phyloP scores from a whole-genome alignment of 805 yeast species.

The Saturnispora mendoncae region DNA sequence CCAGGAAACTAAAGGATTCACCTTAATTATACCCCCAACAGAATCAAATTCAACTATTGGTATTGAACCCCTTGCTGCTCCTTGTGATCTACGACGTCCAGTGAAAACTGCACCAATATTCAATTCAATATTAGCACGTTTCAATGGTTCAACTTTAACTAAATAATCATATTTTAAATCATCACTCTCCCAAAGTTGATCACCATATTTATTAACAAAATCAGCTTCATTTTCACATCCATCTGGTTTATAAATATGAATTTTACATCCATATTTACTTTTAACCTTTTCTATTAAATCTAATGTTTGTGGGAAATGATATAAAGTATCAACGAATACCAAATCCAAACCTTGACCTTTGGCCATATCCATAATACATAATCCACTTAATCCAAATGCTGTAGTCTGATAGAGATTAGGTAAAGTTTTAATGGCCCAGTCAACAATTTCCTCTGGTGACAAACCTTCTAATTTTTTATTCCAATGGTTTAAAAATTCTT shows the following conservation, averaged over 20 bases:
- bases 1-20: constrained; percentile 86
- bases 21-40: constrained; percentile 63
- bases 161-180: constrained; percentile 75
- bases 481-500: constrained; percentile 50
- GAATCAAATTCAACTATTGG: constrained; percentile 72
- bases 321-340: constrained; percentile 81
- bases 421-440: constrained; percentile 78
- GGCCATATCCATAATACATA: constrained; percentile 79
- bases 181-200: constrained; percentile 71
- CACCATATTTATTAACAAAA: constrained; percentile 63
- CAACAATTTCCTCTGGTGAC: constrained; percentile 62
- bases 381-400: constrained; percentile 89
- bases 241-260: constrained; percentile 59
- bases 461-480: constrained; percentile 50
- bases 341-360: constrained; percentile 43
- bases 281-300: constrained; percentile 57
- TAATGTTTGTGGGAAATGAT: constrained; percentile 91
- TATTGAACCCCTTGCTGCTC: constrained; percentile 66
- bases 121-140: constrained; percentile 69
- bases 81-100: constrained; percentile 86
- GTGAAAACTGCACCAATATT: constrained; percentile 80
- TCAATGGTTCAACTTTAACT: constrained; percentile 89
- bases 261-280: constrained; percentile 40
- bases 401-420: constrained; percentile 85
- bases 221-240: constrained; percentile 49